Percentiles rank a stretch among this genome's conserved stretches.
These are phyloP conservation scores for Combretum micranthum DNA, from an alignment of 345 rosid species.

Conservation along the genomic window DNA sequence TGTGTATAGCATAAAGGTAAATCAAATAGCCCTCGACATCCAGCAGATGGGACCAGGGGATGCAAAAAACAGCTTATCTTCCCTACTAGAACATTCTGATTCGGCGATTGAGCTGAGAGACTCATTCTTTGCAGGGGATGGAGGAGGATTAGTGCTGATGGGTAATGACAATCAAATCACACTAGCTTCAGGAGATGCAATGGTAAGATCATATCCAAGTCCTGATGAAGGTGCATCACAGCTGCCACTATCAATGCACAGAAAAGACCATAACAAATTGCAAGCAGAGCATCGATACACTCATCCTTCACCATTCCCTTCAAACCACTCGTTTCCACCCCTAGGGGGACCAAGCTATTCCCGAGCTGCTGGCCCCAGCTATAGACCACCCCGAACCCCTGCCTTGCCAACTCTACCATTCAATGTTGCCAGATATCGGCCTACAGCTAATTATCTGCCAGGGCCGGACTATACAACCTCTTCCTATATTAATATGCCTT, in stretches of 20 bases:
- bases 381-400: slow-evolving; percentile 7
- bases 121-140: slow-evolving; percentile 27
- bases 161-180: slow-evolving; percentile 5
- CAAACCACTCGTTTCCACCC: slow-evolving; percentile 11
- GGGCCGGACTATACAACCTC: background rate
- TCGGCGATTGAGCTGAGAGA: too few relatives aligned
- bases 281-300: slow-evolving; percentile 6
- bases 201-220: slow-evolving; percentile 6
- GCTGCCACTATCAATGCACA: slow-evolving; percentile 15
- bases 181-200: background rate
- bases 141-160: slow-evolving; percentile 13
- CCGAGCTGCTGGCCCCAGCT: slow-evolving; percentile 10
- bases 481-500: slow-evolving; percentile 13
- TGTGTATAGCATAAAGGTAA: too few relatives aligned
- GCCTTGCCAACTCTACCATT: slow-evolving; percentile 7
- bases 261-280: background rate
- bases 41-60: too few relatives aligned
- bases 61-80: background rate
- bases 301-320: slow-evolving; percentile 15
- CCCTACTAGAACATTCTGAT: background rate
- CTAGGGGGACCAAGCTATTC: slow-evolving; percentile 25
- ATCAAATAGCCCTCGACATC: too few relatives aligned
- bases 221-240: slow-evolving; percentile 8
- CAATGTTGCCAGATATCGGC: background rate
- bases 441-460: slow-evolving; percentile 4